phyloP scores from a whole-genome alignment of 78 protist genomes.

The Carpediemonas membranifera region DNA sequence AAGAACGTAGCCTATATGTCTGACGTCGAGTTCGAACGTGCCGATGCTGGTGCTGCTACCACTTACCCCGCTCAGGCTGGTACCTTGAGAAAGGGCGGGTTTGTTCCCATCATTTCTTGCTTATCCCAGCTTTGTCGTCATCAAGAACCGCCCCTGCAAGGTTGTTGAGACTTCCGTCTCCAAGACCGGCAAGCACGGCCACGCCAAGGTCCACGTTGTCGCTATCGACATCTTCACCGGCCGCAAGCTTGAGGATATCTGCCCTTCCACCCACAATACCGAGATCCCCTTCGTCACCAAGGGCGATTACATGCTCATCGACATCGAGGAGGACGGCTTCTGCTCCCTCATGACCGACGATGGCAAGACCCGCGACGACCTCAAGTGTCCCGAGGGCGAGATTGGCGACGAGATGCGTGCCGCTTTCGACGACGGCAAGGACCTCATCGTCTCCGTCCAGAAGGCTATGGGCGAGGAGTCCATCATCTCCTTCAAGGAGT shows the following conservation, averaged over 20 bases:
- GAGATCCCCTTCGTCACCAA: conserved; percentile 72
- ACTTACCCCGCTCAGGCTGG: not conserved
- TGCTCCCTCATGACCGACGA: conserved; percentile 31
- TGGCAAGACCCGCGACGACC: conserved; percentile 50
- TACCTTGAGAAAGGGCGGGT: not conserved
- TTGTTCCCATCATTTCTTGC: too few species aligned
- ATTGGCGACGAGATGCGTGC: conserved; percentile 35
- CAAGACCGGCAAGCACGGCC: conserved; percentile 99
- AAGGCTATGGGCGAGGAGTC: conserved; percentile 56
- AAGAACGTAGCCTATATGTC: too few species aligned
- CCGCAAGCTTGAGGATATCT: conserved; percentile 79
- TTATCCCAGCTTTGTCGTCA: too few species aligned
- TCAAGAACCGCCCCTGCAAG: conserved; percentile 70
- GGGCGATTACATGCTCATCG: conserved; percentile 55
- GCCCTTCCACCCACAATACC: conserved; percentile 86
- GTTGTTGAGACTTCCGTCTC: conserved; percentile 66
- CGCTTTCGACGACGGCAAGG: conserved; percentile 37
- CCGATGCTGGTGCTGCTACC: not conserved
- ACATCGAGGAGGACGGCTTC: conserved; percentile 57
- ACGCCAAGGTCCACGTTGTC: conserved; percentile 84
- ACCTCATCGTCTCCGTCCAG: conserved; percentile 34
- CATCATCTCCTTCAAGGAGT: conserved; percentile 29
- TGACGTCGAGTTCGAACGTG: not conserved
- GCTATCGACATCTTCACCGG: conserved; percentile 91
- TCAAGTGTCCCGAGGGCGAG: conserved; percentile 39